Percentiles rank a stretch among this genome's conserved stretches.
Evolutionary conservation across 345 rosid species (phyloP).

Genomic region (Boechera stricta): DNA sequence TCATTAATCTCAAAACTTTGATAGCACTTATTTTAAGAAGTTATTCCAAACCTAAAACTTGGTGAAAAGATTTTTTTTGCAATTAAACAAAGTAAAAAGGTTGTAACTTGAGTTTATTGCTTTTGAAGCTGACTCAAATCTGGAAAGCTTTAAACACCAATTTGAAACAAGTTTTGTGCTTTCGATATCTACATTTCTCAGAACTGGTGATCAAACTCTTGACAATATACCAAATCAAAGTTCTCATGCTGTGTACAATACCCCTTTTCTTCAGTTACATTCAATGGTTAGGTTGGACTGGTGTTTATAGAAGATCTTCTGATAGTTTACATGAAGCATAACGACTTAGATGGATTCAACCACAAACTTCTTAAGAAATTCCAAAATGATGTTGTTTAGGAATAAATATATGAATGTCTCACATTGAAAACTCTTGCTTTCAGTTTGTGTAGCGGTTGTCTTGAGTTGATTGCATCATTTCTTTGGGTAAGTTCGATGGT

Average conservation of each 20-base stretch:
- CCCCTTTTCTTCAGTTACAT: not conserved
- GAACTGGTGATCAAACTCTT: not conserved
- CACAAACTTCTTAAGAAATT: not conserved
- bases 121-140: not conserved
- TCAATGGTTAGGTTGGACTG: not conserved
- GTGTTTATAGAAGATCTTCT: too few relatives aligned
- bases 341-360: not conserved
- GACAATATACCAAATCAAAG: not conserved
- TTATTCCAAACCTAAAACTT: not conserved
- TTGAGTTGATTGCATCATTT: constrained; percentile 48
- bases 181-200: not conserved
- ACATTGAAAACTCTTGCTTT: not conserved
- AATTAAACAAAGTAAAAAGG: not conserved
- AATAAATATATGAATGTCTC: not conserved
- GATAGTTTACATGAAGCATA: not conserved
- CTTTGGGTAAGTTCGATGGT: constrained; percentile 70
- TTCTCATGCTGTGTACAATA: not conserved
- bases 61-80: not conserved
- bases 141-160: not conserved
- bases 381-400: not conserved
- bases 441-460: not conserved
- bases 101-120: not conserved
- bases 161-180: not conserved
- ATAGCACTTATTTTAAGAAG: not conserved
- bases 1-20: not conserved